A percentile compares a stretch with the other conserved stretches of the same genome.
These are phyloP conservation scores for Paramecium biaurelia DNA, from an alignment of 73 alveolate species.

Conservation along the genomic window DNA sequence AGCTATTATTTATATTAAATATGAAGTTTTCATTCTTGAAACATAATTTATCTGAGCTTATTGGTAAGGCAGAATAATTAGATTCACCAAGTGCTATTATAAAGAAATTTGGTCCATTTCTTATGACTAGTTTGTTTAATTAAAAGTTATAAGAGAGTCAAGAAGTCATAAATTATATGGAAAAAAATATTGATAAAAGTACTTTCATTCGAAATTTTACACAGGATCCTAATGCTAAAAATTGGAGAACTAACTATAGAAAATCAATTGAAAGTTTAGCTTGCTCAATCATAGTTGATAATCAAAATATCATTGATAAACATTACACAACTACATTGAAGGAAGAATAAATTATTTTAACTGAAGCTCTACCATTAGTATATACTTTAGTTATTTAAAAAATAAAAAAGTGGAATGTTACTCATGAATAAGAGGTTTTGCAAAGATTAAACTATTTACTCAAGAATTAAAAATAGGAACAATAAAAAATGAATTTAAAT, in stretches of 20 bases:
- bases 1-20: neutral
- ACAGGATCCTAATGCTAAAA: neutral
- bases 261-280: neutral
- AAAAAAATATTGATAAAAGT: neutral
- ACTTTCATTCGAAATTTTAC: neutral
- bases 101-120: neutral
- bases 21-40: neutral
- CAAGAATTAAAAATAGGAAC: neutral
- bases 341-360: neutral
- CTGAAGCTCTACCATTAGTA: neutral
- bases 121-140: neutral
- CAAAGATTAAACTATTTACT: neutral
- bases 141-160: neutral
- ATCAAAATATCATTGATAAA: neutral
- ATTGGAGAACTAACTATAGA: neutral
- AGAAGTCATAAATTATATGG: neutral
- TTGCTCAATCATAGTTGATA: neutral
- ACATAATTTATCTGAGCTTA: neutral
- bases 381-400: neutral
- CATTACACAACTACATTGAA: neutral
- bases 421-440: neutral
- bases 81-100: neutral
- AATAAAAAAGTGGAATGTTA: neutral
- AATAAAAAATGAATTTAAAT: neutral
- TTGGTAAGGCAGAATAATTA: neutral